These are phyloP conservation scores for Cubamyces sp. DNA, from an alignment of 768 basidiomycete species.

Conservation along the genomic window DNA sequence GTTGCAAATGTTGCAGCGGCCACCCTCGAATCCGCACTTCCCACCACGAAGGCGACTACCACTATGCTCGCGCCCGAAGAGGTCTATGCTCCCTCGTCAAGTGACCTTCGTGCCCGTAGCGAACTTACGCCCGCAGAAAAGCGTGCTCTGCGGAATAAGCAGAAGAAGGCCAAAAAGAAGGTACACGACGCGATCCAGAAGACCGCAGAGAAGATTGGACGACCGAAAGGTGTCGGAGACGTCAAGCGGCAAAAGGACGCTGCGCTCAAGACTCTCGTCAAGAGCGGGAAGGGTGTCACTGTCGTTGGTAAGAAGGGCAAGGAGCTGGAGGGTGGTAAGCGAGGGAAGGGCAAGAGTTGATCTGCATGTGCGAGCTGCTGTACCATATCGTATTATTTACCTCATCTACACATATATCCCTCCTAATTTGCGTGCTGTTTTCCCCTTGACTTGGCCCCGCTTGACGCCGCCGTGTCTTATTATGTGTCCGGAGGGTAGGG, in stretches of 20 bases:
- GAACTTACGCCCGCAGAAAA: constrained; percentile 90
- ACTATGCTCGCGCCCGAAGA: constrained; percentile 95
- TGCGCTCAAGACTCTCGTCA: constrained; percentile 81
- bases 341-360: constrained; percentile 37
- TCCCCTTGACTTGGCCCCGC: neutral
- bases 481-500: no score
- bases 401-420: neutral
- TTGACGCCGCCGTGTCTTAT: no score
- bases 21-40: constrained; percentile 88
- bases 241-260: constrained; percentile 84
- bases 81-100: constrained; percentile 64
- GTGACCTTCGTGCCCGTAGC: constrained; percentile 63
- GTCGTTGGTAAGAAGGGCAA: constrained; percentile 75
- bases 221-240: constrained; percentile 51
- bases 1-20: constrained; percentile 82
- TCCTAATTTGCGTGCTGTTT: neutral
- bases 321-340: constrained; percentile 37
- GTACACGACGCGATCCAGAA: constrained; percentile 67
- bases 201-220: constrained; percentile 66
- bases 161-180: constrained; percentile 72
- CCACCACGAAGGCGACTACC: constrained; percentile 72
- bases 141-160: constrained; percentile 65
- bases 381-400: constrained; percentile 12
- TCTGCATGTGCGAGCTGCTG: constrained; percentile 1
- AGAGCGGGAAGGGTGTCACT: constrained; percentile 83